Evolutionary conservation across 305 asterid species (phyloP), one percentile per base, ranked within the genome.

Genomic region (Salvia sclarea): DNA sequence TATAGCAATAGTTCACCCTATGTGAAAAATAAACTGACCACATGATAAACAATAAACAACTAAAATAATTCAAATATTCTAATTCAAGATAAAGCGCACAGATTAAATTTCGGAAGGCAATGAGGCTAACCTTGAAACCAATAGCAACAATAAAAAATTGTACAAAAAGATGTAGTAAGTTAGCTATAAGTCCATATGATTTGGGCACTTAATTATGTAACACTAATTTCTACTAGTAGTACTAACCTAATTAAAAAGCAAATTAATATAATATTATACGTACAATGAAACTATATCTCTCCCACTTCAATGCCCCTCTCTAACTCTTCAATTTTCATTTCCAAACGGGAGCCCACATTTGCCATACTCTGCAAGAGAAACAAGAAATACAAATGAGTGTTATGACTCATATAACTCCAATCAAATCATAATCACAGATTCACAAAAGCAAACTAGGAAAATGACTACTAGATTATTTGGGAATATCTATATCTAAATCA

Each of bases 321-420:
- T 5, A 31, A 24, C 64, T 41, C 69, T 64, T 79, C 81, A 82
- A 72, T 76, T 71, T 79, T 79, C 79, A 75, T 76, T 70, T 76
- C 87, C 89, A 21, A 79, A 69, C 2, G 95, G 85, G 10, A 87
- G 76, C 41, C 82, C 90, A 74, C 96, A 89, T 25, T 81, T 80
- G 35, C 95, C 96, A 64, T 74, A 89, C 70, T 81, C 96, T 89
- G 70, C 49, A 78, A 60, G 10, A 9, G 3, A 45, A 68, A 49
- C 5, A 70, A 49, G 17, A 68, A 68, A 24, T 25, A 8, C 22
- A 64, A 10, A 8, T 16, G n/a, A 28, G 5, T 6, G 4, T 10
- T 6, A 22, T 11, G 4, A 24, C 22, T 5, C 8, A 1, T 31
- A 14, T 1, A 24, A 17, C 1, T 13, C n/a, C 5, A 28, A 28